Conservation (phyloP, 2,329 filamentous ascomycete genomes). For the Monilinia laxa region DNA sequence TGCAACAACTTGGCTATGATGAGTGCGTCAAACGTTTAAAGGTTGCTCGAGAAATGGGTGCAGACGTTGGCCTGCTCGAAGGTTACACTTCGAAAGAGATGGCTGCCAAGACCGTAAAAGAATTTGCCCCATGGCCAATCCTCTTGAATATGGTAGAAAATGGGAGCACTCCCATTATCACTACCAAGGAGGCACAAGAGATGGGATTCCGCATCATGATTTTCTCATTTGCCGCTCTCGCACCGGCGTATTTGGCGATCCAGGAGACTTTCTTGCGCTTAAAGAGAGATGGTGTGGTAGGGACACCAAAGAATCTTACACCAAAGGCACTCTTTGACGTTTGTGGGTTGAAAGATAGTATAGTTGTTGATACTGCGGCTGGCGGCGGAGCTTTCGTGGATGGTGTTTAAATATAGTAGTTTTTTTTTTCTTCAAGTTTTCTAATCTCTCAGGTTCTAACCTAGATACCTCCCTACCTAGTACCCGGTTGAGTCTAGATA, state of each 20-base stretch:
- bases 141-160: slow-evolving; percentile 59
- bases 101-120: slow-evolving; percentile 47
- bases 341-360: slow-evolving; percentile 52
- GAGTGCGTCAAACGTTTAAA: slow-evolving; percentile 53
- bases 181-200: slow-evolving; percentile 51
- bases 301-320: slow-evolving; percentile 46
- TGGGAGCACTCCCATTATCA: slow-evolving; percentile 55
- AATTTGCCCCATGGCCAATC: slow-evolving; percentile 51
- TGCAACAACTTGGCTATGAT: slow-evolving; percentile 57
- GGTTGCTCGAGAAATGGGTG: slow-evolving; percentile 53
- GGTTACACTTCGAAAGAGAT: slow-evolving; percentile 54
- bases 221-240: slow-evolving; percentile 52
- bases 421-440: slow-evolving; percentile 1
- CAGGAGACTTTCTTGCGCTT: slow-evolving; percentile 43
- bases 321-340: slow-evolving; percentile 52
- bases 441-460: neutral
- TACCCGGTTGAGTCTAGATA: neutral
- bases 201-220: slow-evolving; percentile 61
- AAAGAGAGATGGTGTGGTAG: slow-evolving; percentile 43
- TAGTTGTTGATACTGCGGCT: slow-evolving; percentile 47
- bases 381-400: slow-evolving; percentile 27
- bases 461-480: neutral
- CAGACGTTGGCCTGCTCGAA: slow-evolving; percentile 61
- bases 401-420: slow-evolving; percentile 26
- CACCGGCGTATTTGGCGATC: slow-evolving; percentile 48